A percentile compares a stretch with the other conserved stretches of the same genome.
Conservation (phyloP, 2,329 filamentous ascomycete species). For the Fusarium sp. region DNA sequence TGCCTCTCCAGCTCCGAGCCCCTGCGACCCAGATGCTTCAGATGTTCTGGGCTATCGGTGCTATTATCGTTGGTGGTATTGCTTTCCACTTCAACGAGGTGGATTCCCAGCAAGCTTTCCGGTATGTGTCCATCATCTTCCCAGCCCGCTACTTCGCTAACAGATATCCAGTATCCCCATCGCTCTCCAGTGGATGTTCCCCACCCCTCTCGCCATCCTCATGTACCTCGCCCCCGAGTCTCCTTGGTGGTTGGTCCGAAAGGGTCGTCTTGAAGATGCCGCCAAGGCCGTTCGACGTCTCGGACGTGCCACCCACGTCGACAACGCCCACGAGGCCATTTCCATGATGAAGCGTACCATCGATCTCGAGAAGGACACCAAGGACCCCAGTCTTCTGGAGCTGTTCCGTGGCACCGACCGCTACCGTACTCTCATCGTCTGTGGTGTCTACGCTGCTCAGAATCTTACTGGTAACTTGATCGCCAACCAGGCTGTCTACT, state of each 20-base stretch:
- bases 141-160: slow-evolving; percentile 42
- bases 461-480: slow-evolving; percentile 72
- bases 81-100: slow-evolving; percentile 63
- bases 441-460: slow-evolving; percentile 69
- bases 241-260: slow-evolving; percentile 67
- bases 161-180: slow-evolving; percentile 60
- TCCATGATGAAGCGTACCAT: slow-evolving; percentile 70
- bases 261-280: slow-evolving; percentile 59
- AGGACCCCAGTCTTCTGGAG: slow-evolving; percentile 62
- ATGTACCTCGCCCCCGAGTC: slow-evolving; percentile 64
- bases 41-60: slow-evolving; percentile 74
- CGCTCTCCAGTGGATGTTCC: slow-evolving; percentile 70
- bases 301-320: slow-evolving; percentile 48
- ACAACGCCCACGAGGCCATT: slow-evolving; percentile 55
- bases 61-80: slow-evolving; percentile 68
- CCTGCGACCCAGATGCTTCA: slow-evolving; percentile 70
- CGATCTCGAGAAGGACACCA: slow-evolving; percentile 61
- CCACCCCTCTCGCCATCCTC: slow-evolving; percentile 65
- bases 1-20: slow-evolving; percentile 67
- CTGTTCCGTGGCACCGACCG: slow-evolving; percentile 66
- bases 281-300: slow-evolving; percentile 61
- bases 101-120: slow-evolving; percentile 26
- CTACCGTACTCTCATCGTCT: slow-evolving; percentile 67
- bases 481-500: slow-evolving; percentile 72
- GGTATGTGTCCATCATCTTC: slow-evolving; percentile 31